These are phyloP conservation scores for Primulina tabacum DNA, from an alignment of 257 asterid species.

Conservation along the genomic window DNA sequence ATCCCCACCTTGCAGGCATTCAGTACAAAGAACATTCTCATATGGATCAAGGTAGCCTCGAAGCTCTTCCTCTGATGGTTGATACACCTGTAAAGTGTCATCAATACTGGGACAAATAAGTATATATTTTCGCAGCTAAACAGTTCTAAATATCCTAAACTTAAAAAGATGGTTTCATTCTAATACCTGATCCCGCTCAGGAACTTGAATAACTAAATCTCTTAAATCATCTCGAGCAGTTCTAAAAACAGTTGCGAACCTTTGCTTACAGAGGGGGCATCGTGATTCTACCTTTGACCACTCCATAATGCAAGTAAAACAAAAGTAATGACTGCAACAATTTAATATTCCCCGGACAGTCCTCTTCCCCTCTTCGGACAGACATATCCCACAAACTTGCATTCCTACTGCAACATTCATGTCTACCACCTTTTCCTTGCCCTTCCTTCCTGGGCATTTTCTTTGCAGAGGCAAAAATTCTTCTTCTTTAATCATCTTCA, in stretches of 20 bases:
- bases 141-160: not conserved
- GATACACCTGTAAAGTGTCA: constrained; percentile 64
- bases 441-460: constrained; percentile 53
- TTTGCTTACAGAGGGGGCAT: constrained; percentile 72
- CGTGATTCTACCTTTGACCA: constrained; percentile 81
- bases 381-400: constrained; percentile 90
- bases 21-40: constrained; percentile 69
- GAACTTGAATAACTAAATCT: constrained; percentile 59
- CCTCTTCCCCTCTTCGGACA: constrained; percentile 77
- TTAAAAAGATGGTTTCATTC: not conserved
- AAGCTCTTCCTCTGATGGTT: constrained; percentile 95
- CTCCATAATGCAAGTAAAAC: constrained; percentile 74
- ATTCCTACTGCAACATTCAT: constrained; percentile 53
- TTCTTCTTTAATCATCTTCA: constrained; percentile 33
- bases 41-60: constrained; percentile 78
- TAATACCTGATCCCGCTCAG: constrained; percentile 86
- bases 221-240: constrained; percentile 49
- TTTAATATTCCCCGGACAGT: constrained; percentile 65
- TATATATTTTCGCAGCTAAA: not conserved
- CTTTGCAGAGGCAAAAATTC: constrained; percentile 36
- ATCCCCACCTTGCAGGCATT: constrained; percentile 82
- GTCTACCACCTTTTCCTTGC: constrained; percentile 61
- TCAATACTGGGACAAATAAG: constrained; percentile 1
- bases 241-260: constrained; percentile 67
- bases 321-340: constrained; percentile 74